Conservation (phyloP, 306 rosid genomes). For the Castanospermum australe region DNA sequence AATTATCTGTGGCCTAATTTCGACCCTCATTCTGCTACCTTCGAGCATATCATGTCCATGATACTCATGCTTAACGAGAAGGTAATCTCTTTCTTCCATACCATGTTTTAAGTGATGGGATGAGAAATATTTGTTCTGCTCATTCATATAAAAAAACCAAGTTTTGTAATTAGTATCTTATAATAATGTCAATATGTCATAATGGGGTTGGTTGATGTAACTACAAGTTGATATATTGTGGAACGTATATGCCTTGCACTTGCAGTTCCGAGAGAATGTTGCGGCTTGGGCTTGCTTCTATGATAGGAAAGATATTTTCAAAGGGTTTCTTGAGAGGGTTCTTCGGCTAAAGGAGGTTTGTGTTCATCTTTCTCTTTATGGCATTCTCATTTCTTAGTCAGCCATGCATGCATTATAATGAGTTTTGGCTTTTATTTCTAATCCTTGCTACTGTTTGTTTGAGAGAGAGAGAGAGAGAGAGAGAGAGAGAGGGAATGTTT, state of each 20-base stretch:
- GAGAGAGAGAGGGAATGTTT: neutral
- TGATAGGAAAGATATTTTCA: constrained; percentile 72
- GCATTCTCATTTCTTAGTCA: neutral
- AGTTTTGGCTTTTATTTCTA: neutral
- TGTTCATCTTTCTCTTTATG: constrained; percentile 1
- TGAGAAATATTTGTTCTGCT: too few relatives aligned
- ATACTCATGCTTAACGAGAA: constrained; percentile 91
- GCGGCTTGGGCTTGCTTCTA: constrained; percentile 95
- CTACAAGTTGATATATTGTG: constrained; percentile 5
- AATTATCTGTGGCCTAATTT: constrained; percentile 88
- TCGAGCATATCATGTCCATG: constrained; percentile 95
- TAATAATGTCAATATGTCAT: neutral
- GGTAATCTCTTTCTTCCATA: constrained; percentile 39
- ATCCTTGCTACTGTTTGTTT: neutral
- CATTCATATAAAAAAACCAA: too few relatives aligned
- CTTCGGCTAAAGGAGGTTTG: constrained; percentile 83
- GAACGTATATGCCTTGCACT: constrained; percentile 22
- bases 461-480: neutral
- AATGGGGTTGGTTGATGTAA: neutral
- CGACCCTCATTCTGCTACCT: constrained; percentile 61
- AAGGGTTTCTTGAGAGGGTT: constrained; percentile 86
- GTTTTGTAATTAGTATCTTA: too few relatives aligned
- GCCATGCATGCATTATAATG: neutral
- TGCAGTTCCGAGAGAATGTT: constrained; percentile 93
- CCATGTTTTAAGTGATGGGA: neutral